Base-by-base conservation (phyloP, 2,329 filamentous ascomycete species). In the Colletotrichum siamense region DNA sequence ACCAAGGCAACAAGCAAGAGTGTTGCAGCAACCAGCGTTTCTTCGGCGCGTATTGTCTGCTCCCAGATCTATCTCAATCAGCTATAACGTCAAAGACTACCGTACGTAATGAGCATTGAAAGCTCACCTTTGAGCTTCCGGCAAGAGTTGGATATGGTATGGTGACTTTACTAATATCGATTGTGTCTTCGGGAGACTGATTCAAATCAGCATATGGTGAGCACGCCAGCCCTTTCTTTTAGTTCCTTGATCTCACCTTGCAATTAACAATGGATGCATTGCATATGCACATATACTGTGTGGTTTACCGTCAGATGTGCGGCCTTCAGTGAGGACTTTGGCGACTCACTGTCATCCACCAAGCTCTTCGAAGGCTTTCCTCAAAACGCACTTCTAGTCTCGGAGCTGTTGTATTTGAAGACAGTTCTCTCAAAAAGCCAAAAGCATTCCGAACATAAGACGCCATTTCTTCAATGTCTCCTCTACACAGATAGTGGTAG, bases 341-440 rank as follows among this genome's bases (percentile, higher is more conserved):
- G 59, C 18, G 7, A 16, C 63, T 28, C 24, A 66, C 63, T 28
- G 63, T 6, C 16, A 66, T 49, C 63, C 63, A 66, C 63, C 63
- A 66, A 16, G 36, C 36, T 39, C 36, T 49, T 28, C 26, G 36
- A 15, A 66, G 22, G 13, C 18, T 32, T 24, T 30, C 24, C 15
- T 26, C 36, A 66, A 66, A 66, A 4, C 59, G 59, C 13, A n/a
- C 28, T 10, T 59, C 24, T 15, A 22, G 12, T 5, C 30, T 22
- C 4, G 2, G 22, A 5, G 30, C 18, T 28, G 26, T 62, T 16
- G 4, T n/a, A n/a, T 30, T 28, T n/a, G 59, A 8, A n/a, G 9
- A 13, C 5, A 64, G 7, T 22, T 39, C 32, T 13, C 26, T 36
- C 30, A 49, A 26, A 22, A 15, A 26, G 7, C 26, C 63, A 6